Conservation (phyloP, 768 basidiomycete genomes). For the Pleurotus eryngii region DNA sequence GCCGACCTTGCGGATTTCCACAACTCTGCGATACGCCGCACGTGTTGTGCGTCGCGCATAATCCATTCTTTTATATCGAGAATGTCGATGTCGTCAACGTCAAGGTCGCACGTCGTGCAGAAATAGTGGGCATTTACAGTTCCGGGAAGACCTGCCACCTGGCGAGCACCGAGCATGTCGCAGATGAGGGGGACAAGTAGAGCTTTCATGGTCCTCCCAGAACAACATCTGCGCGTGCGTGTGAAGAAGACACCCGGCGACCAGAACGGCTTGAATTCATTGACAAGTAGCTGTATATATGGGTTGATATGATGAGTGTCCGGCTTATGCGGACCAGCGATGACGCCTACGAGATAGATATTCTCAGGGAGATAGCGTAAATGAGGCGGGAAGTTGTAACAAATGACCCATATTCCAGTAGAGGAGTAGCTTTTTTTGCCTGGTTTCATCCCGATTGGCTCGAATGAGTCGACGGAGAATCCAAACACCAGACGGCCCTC, state of each 20-base stretch:
- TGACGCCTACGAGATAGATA: too few relatives aligned
- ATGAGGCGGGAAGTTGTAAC: neutral
- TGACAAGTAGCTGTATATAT: too few relatives aligned
- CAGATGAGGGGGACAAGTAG: neutral
- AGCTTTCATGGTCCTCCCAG: neutral
- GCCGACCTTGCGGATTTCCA: slow-evolving; percentile 15
- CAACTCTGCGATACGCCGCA: slow-evolving; percentile 9
- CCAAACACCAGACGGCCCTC: neutral
- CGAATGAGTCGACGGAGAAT: neutral
- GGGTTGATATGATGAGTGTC: too few relatives aligned
- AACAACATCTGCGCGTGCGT: too few relatives aligned
- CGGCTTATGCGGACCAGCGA: too few relatives aligned
- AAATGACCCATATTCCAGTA: neutral
- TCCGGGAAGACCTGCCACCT: neutral
- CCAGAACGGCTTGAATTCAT: too few relatives aligned
- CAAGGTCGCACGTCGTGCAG: slow-evolving; percentile 19
- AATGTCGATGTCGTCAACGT: slow-evolving; percentile 14
- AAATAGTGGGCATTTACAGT: slow-evolving; percentile 13
- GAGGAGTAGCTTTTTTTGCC: neutral
- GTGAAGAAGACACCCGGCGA: too few relatives aligned
- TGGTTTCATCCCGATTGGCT: neutral
- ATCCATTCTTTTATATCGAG: slow-evolving; percentile 15
- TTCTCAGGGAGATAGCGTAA: neutral
- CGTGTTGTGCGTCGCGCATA: slow-evolving; percentile 9
- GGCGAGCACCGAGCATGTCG: slow-evolving; percentile 3